Evolutionary conservation across 2,329 filamentous ascomycete species (phyloP).

Genomic region (Pseudonectria foliicola): DNA sequence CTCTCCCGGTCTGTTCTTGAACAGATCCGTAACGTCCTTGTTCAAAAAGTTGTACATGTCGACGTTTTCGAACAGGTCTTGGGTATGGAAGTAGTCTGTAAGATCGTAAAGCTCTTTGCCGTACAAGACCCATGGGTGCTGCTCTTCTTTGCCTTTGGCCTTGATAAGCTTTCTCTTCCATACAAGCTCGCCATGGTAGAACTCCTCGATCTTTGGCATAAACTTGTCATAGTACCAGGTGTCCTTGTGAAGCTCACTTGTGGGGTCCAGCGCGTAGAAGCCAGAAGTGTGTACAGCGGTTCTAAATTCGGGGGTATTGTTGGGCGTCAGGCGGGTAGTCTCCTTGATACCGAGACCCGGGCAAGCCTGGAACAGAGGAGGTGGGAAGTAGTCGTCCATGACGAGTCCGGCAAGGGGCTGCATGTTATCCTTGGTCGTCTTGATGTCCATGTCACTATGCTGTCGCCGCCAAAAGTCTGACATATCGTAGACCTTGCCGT

Average conservation of each 20-base stretch:
- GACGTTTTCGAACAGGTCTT: constrained; percentile 48
- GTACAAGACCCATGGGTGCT: constrained; percentile 74
- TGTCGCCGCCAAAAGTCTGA: constrained; percentile 78
- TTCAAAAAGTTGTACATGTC: constrained; percentile 66
- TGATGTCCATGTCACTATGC: constrained; percentile 66
- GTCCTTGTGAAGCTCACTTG: constrained; percentile 50
- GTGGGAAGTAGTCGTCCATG: constrained; percentile 77
- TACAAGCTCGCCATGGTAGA: constrained; percentile 81
- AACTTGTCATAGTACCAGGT: constrained; percentile 77
- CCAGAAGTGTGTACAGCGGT: constrained; percentile 67
- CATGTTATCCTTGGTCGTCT: constrained; percentile 62
- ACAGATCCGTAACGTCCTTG: constrained; percentile 54
- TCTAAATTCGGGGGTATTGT: constrained; percentile 52
- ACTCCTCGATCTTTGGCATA: constrained; percentile 72
- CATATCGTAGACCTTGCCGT: constrained; percentile 87
- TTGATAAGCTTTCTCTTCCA: constrained; percentile 54
- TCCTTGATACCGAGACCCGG: constrained; percentile 59
- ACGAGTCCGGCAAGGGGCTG: constrained; percentile 67
- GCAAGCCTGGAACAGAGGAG: constrained; percentile 70
- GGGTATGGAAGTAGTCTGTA: constrained; percentile 83
- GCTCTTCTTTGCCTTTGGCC: constrained; percentile 56
- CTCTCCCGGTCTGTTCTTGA: constrained; percentile 68
- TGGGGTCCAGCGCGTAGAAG: constrained; percentile 44
- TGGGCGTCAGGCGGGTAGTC: constrained; percentile 51
- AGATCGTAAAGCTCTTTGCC: constrained; percentile 76